Conservation (phyloP, 352 stramenopile genomes). For the Blastocystis sp. region DNA sequence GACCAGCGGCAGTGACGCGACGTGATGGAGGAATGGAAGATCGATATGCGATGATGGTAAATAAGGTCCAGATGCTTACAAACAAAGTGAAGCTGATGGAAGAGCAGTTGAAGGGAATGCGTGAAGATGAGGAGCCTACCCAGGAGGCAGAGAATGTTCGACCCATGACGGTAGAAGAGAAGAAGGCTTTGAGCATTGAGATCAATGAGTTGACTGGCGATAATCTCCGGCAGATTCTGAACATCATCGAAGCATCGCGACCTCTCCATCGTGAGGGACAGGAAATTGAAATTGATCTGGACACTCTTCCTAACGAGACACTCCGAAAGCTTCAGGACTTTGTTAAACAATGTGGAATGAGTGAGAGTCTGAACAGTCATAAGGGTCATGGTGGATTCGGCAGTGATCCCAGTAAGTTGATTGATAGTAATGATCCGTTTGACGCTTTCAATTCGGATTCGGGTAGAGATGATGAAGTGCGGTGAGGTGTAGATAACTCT, state of each 20-base stretch:
- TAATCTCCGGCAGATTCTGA: constrained; percentile 55
- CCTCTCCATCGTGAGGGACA: constrained; percentile 17
- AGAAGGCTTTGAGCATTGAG: constrained; percentile 63
- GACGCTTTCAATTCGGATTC: constrained; percentile 41
- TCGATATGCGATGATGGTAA: constrained; percentile 41
- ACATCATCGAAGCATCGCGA: constrained; percentile 60
- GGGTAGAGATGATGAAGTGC: neutral
- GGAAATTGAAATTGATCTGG: constrained; percentile 67
- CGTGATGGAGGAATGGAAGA: constrained; percentile 1
- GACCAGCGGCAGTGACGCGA: neutral
- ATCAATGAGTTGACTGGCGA: constrained; percentile 32
- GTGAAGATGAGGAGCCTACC: neutral
- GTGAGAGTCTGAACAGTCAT: neutral
- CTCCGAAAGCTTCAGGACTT: constrained; percentile 55
- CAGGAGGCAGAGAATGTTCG: neutral
- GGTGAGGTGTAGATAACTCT: constrained; percentile 45
- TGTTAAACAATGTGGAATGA: constrained; percentile 31
- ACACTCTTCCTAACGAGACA: constrained; percentile 57
- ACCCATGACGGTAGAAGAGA: constrained; percentile 63
- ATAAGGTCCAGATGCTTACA: neutral
- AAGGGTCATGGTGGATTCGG: neutral
- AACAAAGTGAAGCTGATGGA: constrained; percentile 56
- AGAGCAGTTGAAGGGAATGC: constrained; percentile 50
- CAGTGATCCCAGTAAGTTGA: constrained; percentile 15
- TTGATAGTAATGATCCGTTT: neutral